Percentiles rank a stretch among this genome's conserved stretches.
phyloP scores from a whole-genome alignment of 2,329 filamentous ascomycete genomes.

The Talaromyces amestolkiae region DNA sequence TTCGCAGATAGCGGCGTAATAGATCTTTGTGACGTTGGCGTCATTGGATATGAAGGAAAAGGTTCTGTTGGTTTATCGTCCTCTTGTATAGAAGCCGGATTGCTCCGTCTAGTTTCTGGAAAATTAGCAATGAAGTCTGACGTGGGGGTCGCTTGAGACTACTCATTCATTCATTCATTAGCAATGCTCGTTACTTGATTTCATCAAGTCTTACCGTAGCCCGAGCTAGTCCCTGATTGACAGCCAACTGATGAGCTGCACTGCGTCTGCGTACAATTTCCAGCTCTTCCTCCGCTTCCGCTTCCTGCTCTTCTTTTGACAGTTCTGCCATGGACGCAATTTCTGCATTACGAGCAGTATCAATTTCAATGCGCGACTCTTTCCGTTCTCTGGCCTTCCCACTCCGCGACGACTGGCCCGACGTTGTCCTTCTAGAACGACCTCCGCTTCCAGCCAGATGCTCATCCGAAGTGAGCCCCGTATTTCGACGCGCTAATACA shows the following conservation, averaged over 20 bases:
- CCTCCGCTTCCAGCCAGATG: conserved; percentile 57
- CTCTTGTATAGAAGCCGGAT: conserved; percentile 20
- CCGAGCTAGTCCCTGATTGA: conserved; percentile 50
- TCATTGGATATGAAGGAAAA: conserved; percentile 34
- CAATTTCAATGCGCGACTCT: conserved; percentile 30
- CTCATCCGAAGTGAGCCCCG: conserved; percentile 60
- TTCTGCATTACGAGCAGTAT: conserved; percentile 32
- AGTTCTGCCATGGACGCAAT: conserved; percentile 55
- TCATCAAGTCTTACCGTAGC: conserved; percentile 30
- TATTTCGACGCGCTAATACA: conserved; percentile 69
- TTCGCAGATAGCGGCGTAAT: conserved; percentile 3
- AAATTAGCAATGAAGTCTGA: conserved; percentile 10
- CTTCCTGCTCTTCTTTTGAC: conserved; percentile 56
- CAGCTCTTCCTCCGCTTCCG: conserved; percentile 55
- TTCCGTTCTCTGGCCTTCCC: conserved; percentile 37
- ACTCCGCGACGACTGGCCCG: conserved; percentile 45
- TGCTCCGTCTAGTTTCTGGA: conserved; percentile 10
- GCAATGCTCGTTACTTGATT: not conserved
- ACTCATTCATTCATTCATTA: not conserved
- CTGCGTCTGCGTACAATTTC: conserved; percentile 53
- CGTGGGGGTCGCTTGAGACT: not conserved
- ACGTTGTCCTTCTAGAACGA: conserved; percentile 48
- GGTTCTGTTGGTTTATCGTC: conserved; percentile 29
- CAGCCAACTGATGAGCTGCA: conserved; percentile 56
- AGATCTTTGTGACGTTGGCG: conserved; percentile 20